These are phyloP conservation scores for Plasmodium relictum DNA, from an alignment of 169 alveolate genomes.

Conservation along the genomic window DNA sequence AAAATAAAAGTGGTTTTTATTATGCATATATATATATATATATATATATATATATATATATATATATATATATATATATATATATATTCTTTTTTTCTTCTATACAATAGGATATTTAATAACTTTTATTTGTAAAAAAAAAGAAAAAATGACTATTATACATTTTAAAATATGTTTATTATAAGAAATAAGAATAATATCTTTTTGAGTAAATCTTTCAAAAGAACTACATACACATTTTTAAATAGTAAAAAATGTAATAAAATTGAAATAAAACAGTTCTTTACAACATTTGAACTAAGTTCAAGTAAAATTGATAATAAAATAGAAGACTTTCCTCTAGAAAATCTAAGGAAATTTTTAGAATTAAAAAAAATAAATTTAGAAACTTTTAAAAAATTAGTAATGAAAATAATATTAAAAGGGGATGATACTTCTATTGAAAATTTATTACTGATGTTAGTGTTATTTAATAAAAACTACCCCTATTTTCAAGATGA, in stretches of 20 bases:
- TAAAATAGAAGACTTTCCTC: not conserved
- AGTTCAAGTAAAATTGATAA: not conserved
- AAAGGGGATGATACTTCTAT: constrained; percentile 12
- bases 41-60: no score
- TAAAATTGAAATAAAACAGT: not conserved
- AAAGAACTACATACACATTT: not conserved
- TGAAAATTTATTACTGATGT: constrained; percentile 39
- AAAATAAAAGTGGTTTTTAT: no score
- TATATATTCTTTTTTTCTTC: no score
- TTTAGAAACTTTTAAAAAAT: constrained; percentile 35
- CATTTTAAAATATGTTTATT: no score
- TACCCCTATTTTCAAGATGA: constrained; percentile 19
- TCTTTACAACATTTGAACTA: not conserved
- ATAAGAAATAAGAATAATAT: not conserved
- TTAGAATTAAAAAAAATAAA: constrained; percentile 24
- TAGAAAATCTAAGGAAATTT: constrained; percentile 27
- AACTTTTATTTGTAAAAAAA: not conserved
- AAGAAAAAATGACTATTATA: not conserved
- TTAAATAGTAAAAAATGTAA: not conserved
- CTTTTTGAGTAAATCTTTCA: not conserved
- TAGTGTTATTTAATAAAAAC: constrained; percentile 37
- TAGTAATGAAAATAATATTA: constrained; percentile 1
- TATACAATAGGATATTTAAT: no score
- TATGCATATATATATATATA: no score
- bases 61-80: no score